Base-by-base conservation (phyloP, 768 basidiomycete genomes). In the Rhizopogon vinicolor region DNA sequence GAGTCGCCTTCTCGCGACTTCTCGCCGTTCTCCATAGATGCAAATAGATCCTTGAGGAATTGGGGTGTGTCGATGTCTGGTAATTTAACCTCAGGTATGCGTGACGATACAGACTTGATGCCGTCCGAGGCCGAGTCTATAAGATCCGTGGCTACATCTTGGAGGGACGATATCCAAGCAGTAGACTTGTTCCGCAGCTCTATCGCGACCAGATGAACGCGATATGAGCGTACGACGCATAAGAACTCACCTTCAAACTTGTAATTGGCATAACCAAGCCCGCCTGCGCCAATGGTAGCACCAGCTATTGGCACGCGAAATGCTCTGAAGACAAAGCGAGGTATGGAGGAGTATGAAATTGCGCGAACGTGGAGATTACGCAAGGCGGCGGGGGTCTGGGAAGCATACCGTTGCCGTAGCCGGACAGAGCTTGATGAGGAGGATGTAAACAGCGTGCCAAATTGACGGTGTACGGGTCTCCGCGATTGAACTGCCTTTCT, bases 261-360 rank as follows among this genome's bases (percentile, higher is more conserved):
- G 77, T 96, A 96, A 69, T 96, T 94, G 19, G 93, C 95, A 72
- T 97, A 98, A 5, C 91, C 92, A 54, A 96, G 74, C 0, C 92
- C 87, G 9, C 95, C 95, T 0, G 89, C 94, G 4, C 95, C 95
- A 25, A 95, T 82, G 1, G 92, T 92, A 37, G 86, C 89, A 6
- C 89, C 93, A 14, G 92, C 93, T 56, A 93, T 80, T 28, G 94
- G 94, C 1, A 97, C 85, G 50, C 89, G 78, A 64, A 97, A 93
- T 0, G 93, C 93, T 44, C 92, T 80, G 0, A 87, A 85, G 44
- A 96, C 83, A 60, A 96, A 90, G 60, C 85, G 78, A n/a, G 94
- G 94, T 58, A 97, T 88, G 9, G 92, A 88, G 4, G 86, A 79
- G 68, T 96, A 96, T 7, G 93, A 95, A 29, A 93, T 76, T 9